Evolutionary conservation across 2,329 filamentous ascomycete species (phyloP).

Genomic region (Pyricularia sp.): DNA sequence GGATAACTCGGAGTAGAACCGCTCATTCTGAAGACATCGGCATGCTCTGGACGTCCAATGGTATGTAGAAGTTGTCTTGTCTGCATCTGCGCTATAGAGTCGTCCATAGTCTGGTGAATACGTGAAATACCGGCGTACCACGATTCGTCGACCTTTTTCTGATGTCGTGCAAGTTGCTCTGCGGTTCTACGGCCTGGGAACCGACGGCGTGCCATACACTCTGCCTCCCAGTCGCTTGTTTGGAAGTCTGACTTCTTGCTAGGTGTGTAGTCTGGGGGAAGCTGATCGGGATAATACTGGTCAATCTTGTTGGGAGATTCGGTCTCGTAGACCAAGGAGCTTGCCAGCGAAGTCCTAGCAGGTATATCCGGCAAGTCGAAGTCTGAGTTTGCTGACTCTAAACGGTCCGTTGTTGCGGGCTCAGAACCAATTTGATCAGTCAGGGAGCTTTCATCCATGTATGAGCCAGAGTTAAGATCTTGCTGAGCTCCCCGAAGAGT

Average conservation of each 20-base stretch:
- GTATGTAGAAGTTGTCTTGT: slow-evolving; percentile 4
- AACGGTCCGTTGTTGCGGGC: not conserved
- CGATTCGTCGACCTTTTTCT: slow-evolving; percentile 78
- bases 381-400: not conserved
- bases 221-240: not conserved
- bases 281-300: slow-evolving; percentile 17
- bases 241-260: slow-evolving; percentile 10
- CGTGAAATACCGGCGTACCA: slow-evolving; percentile 56
- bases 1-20: not conserved
- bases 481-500: not conserved
- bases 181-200: slow-evolving; percentile 11
- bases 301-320: slow-evolving; percentile 14
- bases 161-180: slow-evolving; percentile 23
- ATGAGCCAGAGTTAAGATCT: not conserved
- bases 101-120: slow-evolving; percentile 19
- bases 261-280: slow-evolving; percentile 17
- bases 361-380: slow-evolving; percentile 5
- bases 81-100: slow-evolving; percentile 18
- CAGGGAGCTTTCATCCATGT: not conserved
- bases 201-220: not conserved
- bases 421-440: not conserved
- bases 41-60: not conserved
- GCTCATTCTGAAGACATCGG: not conserved
- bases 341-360: slow-evolving; percentile 12
- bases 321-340: slow-evolving; percentile 7